Conservation (phyloP, 345 rosid species). For the Populus davidiana region DNA sequence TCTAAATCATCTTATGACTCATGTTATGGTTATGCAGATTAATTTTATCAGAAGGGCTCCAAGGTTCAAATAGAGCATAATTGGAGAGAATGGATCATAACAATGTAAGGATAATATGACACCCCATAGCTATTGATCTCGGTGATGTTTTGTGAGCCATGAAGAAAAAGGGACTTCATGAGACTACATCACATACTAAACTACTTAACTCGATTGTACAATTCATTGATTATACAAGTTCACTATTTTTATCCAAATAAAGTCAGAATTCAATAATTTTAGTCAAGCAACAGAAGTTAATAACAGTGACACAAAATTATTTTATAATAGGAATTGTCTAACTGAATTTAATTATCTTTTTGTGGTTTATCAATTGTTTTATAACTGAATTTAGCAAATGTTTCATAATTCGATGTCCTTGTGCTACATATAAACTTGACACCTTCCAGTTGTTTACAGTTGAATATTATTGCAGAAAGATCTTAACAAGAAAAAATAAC, state of each 20-base stretch:
- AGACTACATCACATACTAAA: neutral
- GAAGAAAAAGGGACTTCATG: no score
- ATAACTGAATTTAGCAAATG: slow-evolving; percentile 4
- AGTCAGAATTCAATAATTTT: no score
- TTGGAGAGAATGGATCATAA: neutral
- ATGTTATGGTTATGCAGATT: no score
- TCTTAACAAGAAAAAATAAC: neutral
- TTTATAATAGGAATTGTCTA: no score
- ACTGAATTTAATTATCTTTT: neutral
- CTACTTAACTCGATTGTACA: neutral
- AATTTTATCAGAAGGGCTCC: no score
- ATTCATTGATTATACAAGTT: neutral
- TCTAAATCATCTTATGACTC: no score
- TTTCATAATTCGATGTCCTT: slow-evolving; percentile 93
- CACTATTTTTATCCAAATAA: neutral
- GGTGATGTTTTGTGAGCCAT: neutral
- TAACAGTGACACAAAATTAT: neutral
- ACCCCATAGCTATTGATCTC: neutral
- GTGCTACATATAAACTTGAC: slow-evolving; percentile 95
- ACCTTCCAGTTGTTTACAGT: slow-evolving; percentile 96
- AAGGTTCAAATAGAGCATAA: neutral
- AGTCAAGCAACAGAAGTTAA: neutral
- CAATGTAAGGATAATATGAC: neutral
- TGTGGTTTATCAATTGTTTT: neutral
- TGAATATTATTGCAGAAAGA: slow-evolving; percentile 17